Percentiles rank a stretch among this genome's conserved stretches.
Evolutionary conservation across 192 early-diverging fungal species (phyloP).

Genomic region (Coemansia furcata): DNA sequence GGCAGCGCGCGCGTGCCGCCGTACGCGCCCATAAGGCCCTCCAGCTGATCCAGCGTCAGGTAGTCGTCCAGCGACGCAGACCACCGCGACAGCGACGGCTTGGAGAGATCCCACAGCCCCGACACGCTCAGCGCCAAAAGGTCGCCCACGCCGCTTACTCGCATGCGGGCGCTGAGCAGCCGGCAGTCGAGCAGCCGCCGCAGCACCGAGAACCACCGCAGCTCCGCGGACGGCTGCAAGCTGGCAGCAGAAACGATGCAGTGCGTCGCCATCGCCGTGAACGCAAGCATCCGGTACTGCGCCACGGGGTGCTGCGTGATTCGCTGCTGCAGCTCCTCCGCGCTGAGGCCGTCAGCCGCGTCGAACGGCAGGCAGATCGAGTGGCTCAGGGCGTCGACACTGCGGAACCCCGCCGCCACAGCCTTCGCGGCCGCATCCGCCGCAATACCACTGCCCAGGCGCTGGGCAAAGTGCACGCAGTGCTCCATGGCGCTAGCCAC

Average conservation of each 20-base stretch:
- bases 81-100: conserved; percentile 43
- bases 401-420: not conserved
- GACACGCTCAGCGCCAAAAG: conserved; percentile 9
- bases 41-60: conserved; percentile 44
- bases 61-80: conserved; percentile 41
- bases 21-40: conserved; percentile 39
- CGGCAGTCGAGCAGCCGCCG: conserved; percentile 33
- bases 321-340: not conserved
- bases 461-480: not conserved
- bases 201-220: conserved; percentile 29
- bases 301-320: conserved; percentile 5
- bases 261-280: not conserved
- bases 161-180: conserved; percentile 21
- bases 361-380: conserved; percentile 20
- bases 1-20: conserved; percentile 22
- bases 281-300: conserved; percentile 23
- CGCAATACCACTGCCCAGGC: not conserved
- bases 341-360: conserved; percentile 7
- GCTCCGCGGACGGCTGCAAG: not conserved
- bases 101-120: conserved; percentile 34
- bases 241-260: not conserved
- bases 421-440: not conserved
- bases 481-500: conserved; percentile 15
- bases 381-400: conserved; percentile 4
- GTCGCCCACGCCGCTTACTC: conserved; percentile 5